Evolutionary conservation across 176 grass and related monocot genomes (phyloP), one percentile per base, ranked within the genome.

Genomic region (Zoysia japonica): DNA sequence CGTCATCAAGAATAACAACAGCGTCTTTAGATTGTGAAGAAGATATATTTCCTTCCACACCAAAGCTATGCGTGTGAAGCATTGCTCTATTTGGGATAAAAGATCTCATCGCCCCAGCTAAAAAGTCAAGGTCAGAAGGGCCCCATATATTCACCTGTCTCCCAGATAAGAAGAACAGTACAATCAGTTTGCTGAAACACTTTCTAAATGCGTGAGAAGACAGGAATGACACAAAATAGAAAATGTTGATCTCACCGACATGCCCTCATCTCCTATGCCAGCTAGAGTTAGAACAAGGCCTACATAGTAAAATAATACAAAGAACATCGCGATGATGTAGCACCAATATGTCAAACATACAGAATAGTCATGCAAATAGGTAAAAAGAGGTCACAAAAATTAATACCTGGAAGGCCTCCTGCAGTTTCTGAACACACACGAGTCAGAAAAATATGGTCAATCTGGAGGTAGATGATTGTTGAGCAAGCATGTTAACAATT

Each of bases 361-460:
- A 53, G 46, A 80, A 67, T 16, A 86, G 48, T 48, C 60, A 50
- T 52, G 57, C 60, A 72, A 43, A 65, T 46, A 75, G 8, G 17
- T 68, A 78, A 40, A 46, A 68, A 66, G 70, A 42, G 51, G 11
- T 68, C 13, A 47, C 44, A 41, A 74, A 13, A 80, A 48, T 62
- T 67, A 47, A 78, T 88, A 90, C 95, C 95, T 87, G 95, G 95
- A 92, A 98, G 91, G 19, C 95, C 95, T 45, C 95, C 95, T 87
- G 92, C 95, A 84, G 95, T 98, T 87, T 98, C 95, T 80, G 95
- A 98, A 90, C 95, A 98, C 37, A 98, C 95, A 9, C 92, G 89
- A 68, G 95, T 92, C 43, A 94, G 74, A 81, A 98, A 98, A 52
- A 98, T 84, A 80, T 98, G 95, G 78, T 98, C 95, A 47, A 98